Conservation (phyloP, 306 rosid species). For the Cucurbita ficifolia region DNA sequence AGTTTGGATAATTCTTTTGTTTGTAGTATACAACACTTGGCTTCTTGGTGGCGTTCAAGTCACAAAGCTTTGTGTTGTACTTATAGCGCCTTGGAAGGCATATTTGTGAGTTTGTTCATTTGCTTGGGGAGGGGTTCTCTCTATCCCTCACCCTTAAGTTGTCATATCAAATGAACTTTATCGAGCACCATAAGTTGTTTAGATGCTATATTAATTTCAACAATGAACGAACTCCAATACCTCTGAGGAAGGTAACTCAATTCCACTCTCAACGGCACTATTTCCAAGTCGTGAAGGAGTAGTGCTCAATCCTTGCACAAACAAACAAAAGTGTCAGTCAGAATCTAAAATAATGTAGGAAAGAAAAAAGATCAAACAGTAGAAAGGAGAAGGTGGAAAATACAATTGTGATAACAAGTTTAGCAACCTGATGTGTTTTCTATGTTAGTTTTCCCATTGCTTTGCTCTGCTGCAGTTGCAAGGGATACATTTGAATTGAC, state of each 20-base stretch:
- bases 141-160: too few species aligned
- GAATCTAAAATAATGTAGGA: slow-evolving; percentile 11
- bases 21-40: too few species aligned
- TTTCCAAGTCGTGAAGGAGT: slow-evolving; percentile 45
- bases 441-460: slow-evolving; percentile 42
- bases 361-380: slow-evolving; percentile 2
- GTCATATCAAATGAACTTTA: background rate
- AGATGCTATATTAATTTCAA: background rate
- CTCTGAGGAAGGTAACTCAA: slow-evolving; percentile 63
- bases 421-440: slow-evolving; percentile 60
- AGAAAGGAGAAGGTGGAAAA: slow-evolving; percentile 3
- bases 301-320: slow-evolving; percentile 37
- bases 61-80: too few species aligned
- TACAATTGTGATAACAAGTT: slow-evolving; percentile 4
- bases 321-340: slow-evolving; percentile 23
- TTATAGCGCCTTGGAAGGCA: too few species aligned
- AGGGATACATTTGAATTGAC: slow-evolving; percentile 42
- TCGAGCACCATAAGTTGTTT: background rate
- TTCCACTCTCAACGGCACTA: slow-evolving; percentile 38
- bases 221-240: slow-evolving; percentile 18
- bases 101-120: too few species aligned
- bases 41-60: too few species aligned
- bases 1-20: too few species aligned
- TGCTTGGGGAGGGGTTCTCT: too few species aligned
- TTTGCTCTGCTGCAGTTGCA: slow-evolving; percentile 43